Evolutionary conservation across 495 filamentous ascomycete species (phyloP), one percentile per base, ranked within the genome.

Genomic region (Cudoniella acicularis): DNA sequence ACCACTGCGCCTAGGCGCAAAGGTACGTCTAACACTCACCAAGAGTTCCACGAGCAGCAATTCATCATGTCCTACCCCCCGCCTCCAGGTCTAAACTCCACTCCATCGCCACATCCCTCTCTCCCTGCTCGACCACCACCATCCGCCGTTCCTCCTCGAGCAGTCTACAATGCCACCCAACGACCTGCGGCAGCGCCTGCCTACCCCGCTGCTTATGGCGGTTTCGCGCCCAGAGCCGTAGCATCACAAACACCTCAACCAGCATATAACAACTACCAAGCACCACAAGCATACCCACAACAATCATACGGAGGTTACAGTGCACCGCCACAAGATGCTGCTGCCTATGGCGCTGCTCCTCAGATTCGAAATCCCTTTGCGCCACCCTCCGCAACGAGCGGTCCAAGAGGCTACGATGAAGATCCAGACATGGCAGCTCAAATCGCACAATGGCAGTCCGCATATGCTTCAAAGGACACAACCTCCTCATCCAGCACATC

Each of bases 41-140:
- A 57, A 59, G 57, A 69, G 57, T 60, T 66, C 54, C 67, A 71
- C 72, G 79, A 75, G 78, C 79, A 75, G 73, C 80, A 83, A 76
- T 92, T 92, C 88, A 92, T 88, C 87, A 95, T 96, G 92, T 87
- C 91, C 73, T 92, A 91, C 81, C 88, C 90, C 68, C 89, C 89
- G 67, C 90, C 90, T 86, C 89, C 91, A 88, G 90, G 91, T 87
- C 82, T 88, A 67, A 83, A 80, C 65, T 72, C 73, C 58, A 54
- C 79, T 75, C 52, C 85, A 77, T 83, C 89, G 22, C 84, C 86
- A 42, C 87, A 96, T 47, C 92, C 92, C 51, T 88, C 87, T 52
- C 87, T 97, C 36, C 92, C 92, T 49, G 85, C 92, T 49, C 88
- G 91, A 24, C 92, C 92, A 25, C 91, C 92, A 17, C 84, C 86